These are phyloP conservation scores for Citrus hindsii DNA, from an alignment of 345 rosid genomes.

Conservation along the genomic window DNA sequence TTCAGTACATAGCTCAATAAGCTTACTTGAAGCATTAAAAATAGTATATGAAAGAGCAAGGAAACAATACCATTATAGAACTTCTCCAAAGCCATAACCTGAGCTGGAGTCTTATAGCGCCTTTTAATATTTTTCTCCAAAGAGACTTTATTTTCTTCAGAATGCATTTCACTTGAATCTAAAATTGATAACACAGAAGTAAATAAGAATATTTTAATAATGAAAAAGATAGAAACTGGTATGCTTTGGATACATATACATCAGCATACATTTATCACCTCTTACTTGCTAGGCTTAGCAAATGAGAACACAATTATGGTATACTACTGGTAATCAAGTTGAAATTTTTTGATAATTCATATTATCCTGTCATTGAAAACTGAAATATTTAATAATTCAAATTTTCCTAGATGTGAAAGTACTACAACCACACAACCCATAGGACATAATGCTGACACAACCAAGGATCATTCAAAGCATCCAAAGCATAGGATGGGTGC, in stretches of 20 bases:
- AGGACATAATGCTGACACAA: neutral
- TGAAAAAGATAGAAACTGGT: neutral
- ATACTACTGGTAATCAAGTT: neutral
- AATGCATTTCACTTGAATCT: conserved; percentile 60
- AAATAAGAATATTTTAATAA: neutral
- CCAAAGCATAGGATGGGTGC: neutral
- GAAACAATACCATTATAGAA: conserved; percentile 63
- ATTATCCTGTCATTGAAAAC: neutral
- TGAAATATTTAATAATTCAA: neutral
- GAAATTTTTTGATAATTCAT: neutral
- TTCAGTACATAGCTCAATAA: conserved; percentile 10
- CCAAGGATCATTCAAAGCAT: neutral
- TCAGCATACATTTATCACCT: neutral
- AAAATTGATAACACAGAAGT: conserved; percentile 13
- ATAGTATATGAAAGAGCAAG: conserved; percentile 7
- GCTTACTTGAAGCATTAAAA: conserved; percentile 12
- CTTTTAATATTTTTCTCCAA: conserved; percentile 57
- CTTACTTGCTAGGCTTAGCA: neutral
- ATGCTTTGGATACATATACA: neutral
- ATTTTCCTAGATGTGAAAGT: neutral
- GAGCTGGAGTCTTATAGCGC: conserved; percentile 68
- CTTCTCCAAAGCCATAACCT: conserved; percentile 70
- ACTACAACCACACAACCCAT: neutral
- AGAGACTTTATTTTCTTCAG: conserved; percentile 58
- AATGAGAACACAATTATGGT: neutral